Evolutionary conservation across 2,329 filamentous ascomycete species (phyloP), one percentile per base, ranked within the genome.

Genomic region (Fusarium sp.): DNA sequence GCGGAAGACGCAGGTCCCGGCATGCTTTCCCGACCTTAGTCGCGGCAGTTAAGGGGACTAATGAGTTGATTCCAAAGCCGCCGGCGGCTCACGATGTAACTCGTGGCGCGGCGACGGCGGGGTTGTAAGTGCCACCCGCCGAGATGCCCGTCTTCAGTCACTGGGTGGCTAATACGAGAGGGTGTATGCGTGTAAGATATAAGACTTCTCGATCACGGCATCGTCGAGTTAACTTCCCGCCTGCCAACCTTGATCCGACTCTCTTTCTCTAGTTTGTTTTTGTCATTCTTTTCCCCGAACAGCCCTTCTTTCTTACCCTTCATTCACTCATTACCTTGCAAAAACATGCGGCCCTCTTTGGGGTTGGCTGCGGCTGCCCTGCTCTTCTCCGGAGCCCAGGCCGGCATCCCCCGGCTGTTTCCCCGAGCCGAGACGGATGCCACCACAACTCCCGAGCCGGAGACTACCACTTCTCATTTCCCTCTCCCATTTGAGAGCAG

Each of bases 391-490:
- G 60, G 60, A 31, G 60, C 33, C 4, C 59, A 47, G 31, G 65
- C 65, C 38, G 47, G 58, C 20, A 22, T 63, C 29, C 59, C 65
- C 8, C 52, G 63, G 25, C 42, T 61, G 25, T 29, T 35, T 6
- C 42, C 22, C 31, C 52, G 52, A 4, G 57, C 35, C 36, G 35
- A 47, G 40, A 33, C 40, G 22, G 56, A 66, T 4, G 29, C 27
- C 36, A 45, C 31, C 10, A 61, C 56, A 18, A 66, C 64, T 62
- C 64, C 64, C 5, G 57, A 66, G 57, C 64, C 57, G 35, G 35
- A 47, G 40, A 62, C 57, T 1, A 66, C 57, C 42, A 45, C 57
- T 25, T 56, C 42, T 42, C 27, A 20, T 9, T 65, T 52, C 22
- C 33, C 66, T n/a, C 54, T 60, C 31, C 66, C 66, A 1, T 60